Base-by-base conservation (phyloP, 2,329 filamentous ascomycete species). In the Sphaerulina vaccinii region DNA sequence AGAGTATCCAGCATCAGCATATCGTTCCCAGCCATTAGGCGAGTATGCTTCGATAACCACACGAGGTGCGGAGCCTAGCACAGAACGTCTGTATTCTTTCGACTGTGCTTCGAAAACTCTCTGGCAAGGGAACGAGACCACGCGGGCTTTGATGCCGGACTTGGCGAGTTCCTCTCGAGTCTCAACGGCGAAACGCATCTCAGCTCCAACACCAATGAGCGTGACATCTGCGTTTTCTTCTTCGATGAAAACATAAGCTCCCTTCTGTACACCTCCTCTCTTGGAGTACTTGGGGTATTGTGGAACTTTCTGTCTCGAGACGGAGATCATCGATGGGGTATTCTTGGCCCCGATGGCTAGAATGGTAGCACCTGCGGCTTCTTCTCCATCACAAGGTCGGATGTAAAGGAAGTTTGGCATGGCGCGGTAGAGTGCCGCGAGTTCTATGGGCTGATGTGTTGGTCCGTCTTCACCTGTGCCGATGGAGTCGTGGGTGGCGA, bases 31-130 rank as follows among this genome's bases (percentile, higher is more conserved):
- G 0, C 80, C 79, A 52, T 79, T 78, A 1, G 75, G 71, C 1
- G 77, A 73, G 61, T 81, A 84, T 1, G 81, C 78, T 66, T 86
- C 83, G 37, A 85, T 79, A 3, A 83, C 78, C 13, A 86, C 77
- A 3, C 61, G 46, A 6, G 62, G 64, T 11, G 56, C 62, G 13
- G 58, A 56, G 37, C 71, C 71, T 1, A 83, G 67, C 1, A 77
- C 73, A 1, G 73, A 59, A 0, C 75, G 71, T 61, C 70, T 75
- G 61, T 79, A 80, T 35, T 73, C 68, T 2, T 68, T 57, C 0
- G 68, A 54, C 58, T 80, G 77, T 5, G 67, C 59, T 52, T 79
- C 76, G 57, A 80, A 80, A 13, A 79, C 58, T 0, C 75, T 68
- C 61, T 76, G 73, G 56, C 73, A 79, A 0, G 78, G 78, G 64